These are phyloP conservation scores for Botryotinia narcissicola DNA, from an alignment of 2,329 filamentous ascomycete species.

Conservation along the genomic window DNA sequence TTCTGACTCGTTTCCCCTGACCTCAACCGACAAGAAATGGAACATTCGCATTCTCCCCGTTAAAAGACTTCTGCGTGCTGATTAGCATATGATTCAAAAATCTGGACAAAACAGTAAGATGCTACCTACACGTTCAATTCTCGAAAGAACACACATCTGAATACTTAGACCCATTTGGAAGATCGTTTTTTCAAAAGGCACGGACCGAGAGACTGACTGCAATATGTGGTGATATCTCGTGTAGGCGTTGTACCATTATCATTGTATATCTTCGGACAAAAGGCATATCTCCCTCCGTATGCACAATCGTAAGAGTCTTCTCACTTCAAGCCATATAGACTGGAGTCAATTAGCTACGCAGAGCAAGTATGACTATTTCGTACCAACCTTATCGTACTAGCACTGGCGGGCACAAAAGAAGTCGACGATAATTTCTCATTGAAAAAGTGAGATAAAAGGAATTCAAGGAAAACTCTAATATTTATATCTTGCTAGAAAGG, in stretches of 20 bases:
- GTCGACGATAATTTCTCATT: no score
- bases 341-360: no score
- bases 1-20: neutral
- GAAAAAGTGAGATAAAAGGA: no score
- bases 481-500: no score
- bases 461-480: no score
- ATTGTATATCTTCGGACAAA: neutral
- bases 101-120: accelerated
- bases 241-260: neutral
- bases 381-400: no score
- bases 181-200: neutral
- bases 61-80: neutral
- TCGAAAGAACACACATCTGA: neutral
- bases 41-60: neutral
- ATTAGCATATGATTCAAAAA: neutral
- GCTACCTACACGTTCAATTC: accelerated
- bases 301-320: no score
- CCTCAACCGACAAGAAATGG: neutral
- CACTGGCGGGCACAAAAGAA: no score
- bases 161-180: neutral
- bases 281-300: neutral
- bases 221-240: neutral
- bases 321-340: no score
- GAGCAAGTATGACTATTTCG: no score
- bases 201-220: neutral